A percentile compares a stretch with the other conserved stretches of the same genome.
Conservation (phyloP, 2,329 filamentous ascomycete genomes). For the Nectriaceae sp. region DNA sequence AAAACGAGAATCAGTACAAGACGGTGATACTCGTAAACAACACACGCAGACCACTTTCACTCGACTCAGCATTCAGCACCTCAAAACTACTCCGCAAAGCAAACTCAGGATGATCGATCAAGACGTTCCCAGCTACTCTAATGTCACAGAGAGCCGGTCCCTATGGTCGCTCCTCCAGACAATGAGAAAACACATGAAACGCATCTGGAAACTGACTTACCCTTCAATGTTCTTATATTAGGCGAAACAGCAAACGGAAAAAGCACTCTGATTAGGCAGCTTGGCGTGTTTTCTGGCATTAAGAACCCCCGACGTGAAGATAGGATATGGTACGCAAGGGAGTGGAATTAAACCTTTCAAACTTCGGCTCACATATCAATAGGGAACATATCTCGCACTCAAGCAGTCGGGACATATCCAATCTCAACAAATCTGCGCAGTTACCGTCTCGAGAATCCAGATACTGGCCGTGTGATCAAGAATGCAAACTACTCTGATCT, state of each 20-base stretch:
- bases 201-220: no score
- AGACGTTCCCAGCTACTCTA: no score
- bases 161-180: no score
- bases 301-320: neutral
- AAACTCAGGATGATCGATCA: no score
- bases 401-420: neutral
- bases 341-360: neutral
- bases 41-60: no score
- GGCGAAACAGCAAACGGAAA: neutral
- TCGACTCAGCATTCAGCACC: no score
- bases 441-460: neutral
- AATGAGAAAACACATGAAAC: no score
- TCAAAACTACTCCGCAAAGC: no score
- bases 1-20: no score
- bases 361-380: neutral
- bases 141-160: no score
- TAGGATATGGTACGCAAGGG: neutral
- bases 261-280: neutral
- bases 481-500: neutral
- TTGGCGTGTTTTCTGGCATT: neutral
- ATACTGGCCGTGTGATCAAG: neutral
- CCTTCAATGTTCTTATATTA: neutral
- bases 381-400: neutral
- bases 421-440: neutral
- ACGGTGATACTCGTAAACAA: no score